phyloP scores from a whole-genome alignment of 1,139 yeast species.

The Diutina siamensis region DNA sequence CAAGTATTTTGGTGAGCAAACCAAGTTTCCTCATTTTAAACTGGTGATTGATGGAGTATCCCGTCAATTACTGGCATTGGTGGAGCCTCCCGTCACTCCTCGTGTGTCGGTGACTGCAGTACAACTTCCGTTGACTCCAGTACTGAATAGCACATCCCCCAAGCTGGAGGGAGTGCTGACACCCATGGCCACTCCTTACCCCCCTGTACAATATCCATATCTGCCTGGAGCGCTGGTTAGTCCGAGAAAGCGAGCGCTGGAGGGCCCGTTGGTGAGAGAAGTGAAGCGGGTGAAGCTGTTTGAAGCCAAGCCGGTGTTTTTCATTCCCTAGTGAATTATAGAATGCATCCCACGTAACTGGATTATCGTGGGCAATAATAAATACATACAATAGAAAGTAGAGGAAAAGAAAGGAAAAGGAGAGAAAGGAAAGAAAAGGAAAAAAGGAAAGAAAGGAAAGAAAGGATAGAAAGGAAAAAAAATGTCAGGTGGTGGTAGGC shows the following conservation, averaged over 20 bases:
- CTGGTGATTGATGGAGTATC: conserved; percentile 17
- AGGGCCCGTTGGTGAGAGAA: neutral
- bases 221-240: neutral
- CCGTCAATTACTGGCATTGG: neutral
- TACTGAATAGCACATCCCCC: neutral
- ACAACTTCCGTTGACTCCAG: conserved; percentile 1
- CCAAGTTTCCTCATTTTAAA: conserved; percentile 28
- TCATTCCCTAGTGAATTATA: neutral
- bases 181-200: neutral
- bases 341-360: conserved; percentile 2
- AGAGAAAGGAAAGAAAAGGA: no score
- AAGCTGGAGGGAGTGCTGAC: neutral
- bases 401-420: no score
- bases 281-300: conserved; percentile 1
- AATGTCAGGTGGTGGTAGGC: no score
- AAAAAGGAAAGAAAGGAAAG: no score
- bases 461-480: no score
- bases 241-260: neutral
- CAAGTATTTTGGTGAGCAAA: conserved; percentile 28
- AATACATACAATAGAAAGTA: neutral
- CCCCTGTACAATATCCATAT: neutral
- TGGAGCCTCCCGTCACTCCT: conserved; percentile 16
- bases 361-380: neutral
- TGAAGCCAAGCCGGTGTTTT: neutral
- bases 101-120: conserved; percentile 11